Evolutionary conservation across 306 rosid genomes (phyloP).

Genomic region (Carpinus viminea): DNA sequence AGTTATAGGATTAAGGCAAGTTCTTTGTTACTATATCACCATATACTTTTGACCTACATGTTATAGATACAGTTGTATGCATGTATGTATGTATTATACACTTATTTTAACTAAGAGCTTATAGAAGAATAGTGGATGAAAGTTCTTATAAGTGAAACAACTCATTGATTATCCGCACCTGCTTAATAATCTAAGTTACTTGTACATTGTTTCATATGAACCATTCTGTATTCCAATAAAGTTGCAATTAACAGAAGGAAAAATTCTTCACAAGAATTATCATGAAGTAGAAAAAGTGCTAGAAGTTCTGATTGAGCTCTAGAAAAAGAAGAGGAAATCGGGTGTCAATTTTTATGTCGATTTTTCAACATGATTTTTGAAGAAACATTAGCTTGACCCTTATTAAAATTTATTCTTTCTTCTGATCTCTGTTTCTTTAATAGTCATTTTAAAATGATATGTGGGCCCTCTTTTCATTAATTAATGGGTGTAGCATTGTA

Average conservation of each 20-base stretch:
- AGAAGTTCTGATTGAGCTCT: no score
- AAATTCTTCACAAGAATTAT: no score
- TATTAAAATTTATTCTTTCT: neutral
- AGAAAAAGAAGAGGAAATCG: no score
- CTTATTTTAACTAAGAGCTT: neutral
- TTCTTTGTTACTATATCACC: constrained; percentile 21
- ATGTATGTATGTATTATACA: neutral
- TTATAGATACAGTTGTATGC: constrained; percentile 5
- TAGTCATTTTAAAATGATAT: neutral
- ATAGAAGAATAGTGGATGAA: neutral
- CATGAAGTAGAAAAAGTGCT: no score
- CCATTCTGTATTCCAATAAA: neutral
- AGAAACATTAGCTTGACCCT: neutral
- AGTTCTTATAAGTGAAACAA: neutral
- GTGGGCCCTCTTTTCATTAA: neutral
- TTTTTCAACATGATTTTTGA: neutral
- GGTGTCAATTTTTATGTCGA: no score
- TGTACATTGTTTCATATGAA: neutral
- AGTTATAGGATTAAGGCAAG: constrained; percentile 83
- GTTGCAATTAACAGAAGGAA: neutral
- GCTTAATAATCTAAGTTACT: neutral
- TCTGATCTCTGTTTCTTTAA: neutral
- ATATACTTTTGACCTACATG: neutral
- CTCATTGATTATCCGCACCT: neutral
- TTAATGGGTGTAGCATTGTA: neutral